phyloP scores from a whole-genome alignment of 2,329 filamentous ascomycete genomes.

The Lasiodiplodia sp. region DNA sequence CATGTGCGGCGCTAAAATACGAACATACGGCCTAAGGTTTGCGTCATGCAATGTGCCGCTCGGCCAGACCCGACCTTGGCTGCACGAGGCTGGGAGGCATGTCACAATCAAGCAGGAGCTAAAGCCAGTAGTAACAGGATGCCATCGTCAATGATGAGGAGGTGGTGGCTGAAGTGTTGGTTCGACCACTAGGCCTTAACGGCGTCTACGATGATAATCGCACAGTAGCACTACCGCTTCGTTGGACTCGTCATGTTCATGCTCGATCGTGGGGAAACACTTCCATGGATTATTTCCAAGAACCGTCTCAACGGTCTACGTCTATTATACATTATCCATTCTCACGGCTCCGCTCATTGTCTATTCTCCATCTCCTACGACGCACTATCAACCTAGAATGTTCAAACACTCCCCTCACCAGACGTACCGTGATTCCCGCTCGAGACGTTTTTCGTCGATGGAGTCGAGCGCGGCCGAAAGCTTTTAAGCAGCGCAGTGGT shows the following conservation, averaged over 20 bases:
- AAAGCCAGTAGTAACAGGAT: background rate
- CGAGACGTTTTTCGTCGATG: background rate
- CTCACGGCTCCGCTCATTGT: background rate
- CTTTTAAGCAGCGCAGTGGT: background rate
- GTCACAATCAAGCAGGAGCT: background rate
- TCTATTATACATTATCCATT: background rate
- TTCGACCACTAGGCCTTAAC: background rate
- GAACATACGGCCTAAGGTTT: background rate
- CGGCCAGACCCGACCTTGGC: background rate
- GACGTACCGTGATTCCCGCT: slow-evolving; percentile 4
- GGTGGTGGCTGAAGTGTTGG: background rate
- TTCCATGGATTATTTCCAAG: background rate
- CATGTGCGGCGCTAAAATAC: background rate
- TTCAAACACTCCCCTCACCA: background rate
- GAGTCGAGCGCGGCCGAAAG: background rate
- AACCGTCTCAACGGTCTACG: background rate
- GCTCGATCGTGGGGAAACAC: background rate
- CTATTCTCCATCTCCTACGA: background rate
- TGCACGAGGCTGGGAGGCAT: background rate
- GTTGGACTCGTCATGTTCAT: background rate
- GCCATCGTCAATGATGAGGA: background rate
- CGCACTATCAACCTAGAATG: background rate
- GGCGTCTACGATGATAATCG: background rate
- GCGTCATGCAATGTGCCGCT: background rate
- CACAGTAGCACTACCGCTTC: background rate